Evolutionary conservation across 2,329 filamentous ascomycete species (phyloP).

Genomic region (Fusarium gaditjirri): DNA sequence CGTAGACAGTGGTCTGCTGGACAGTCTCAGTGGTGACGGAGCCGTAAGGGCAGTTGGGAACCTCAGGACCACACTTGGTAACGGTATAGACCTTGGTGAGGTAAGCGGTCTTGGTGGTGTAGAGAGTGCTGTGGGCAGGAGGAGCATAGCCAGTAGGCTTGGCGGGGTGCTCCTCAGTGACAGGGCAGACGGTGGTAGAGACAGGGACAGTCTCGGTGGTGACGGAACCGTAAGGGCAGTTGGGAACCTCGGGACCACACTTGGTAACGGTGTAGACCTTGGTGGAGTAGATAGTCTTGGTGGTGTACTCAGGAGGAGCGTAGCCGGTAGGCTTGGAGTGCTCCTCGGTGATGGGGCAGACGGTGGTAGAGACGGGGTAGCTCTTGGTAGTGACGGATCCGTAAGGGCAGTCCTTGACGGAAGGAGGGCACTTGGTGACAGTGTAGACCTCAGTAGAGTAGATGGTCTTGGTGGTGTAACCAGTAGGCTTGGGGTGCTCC

Average conservation of each 20-base stretch:
- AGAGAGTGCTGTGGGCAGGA: constrained; percentile 40
- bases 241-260: constrained; percentile 42
- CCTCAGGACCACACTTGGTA: constrained; percentile 46
- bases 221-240: constrained; percentile 47
- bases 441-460: constrained; percentile 33
- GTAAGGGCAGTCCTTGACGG: constrained; percentile 49
- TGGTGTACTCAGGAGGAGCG: constrained; percentile 48
- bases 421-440: constrained; percentile 26
- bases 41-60: constrained; percentile 48
- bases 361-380: constrained; percentile 32
- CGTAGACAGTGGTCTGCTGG: constrained; percentile 24
- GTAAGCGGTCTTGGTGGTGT: constrained; percentile 47
- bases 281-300: constrained; percentile 45
- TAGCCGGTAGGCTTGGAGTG: constrained; percentile 30
- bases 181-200: constrained; percentile 12
- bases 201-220: constrained; percentile 36
- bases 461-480: constrained; percentile 44
- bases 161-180: constrained; percentile 24
- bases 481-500: constrained; percentile 34
- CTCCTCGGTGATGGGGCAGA: constrained; percentile 35
- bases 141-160: constrained; percentile 30
- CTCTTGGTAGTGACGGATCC: constrained; percentile 33
- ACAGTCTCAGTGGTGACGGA: constrained; percentile 43
- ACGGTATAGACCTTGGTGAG: constrained; percentile 49
- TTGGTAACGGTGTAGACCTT: constrained; percentile 48